Evolutionary conservation across 192 early-diverging fungal species (phyloP).

Genomic region (Backusella parvicylindrica): DNA sequence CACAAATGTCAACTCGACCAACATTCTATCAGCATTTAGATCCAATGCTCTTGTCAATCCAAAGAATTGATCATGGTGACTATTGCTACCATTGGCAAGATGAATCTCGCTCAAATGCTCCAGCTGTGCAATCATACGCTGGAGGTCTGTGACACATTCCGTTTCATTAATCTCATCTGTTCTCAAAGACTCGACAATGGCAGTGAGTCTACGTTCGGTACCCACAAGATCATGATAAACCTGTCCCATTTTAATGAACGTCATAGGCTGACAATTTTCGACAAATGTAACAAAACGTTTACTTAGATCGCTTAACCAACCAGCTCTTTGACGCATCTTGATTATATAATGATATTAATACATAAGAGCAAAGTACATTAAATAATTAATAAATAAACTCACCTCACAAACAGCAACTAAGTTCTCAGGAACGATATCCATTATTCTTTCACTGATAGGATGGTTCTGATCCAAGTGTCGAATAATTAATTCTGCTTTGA

Average conservation of each 20-base stretch:
- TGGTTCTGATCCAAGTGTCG: conserved; percentile 65
- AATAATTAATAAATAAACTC: not conserved
- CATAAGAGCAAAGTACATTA: not conserved
- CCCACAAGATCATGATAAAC: conserved; percentile 75
- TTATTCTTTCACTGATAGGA: conserved; percentile 53
- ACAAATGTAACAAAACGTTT: conserved; percentile 67
- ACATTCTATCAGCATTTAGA: conserved; percentile 59
- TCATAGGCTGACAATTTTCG: conserved; percentile 60
- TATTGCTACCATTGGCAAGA: conserved; percentile 40
- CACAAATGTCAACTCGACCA: conserved; percentile 50
- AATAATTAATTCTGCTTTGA: conserved; percentile 76
- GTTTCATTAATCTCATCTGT: conserved; percentile 71
- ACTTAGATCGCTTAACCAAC: conserved; percentile 64
- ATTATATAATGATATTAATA: not conserved
- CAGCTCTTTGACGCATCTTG: conserved; percentile 58
- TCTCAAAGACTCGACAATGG: conserved; percentile 70
- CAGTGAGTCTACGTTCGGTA: conserved; percentile 67
- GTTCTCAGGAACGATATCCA: conserved; percentile 46
- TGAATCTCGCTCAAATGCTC: conserved; percentile 62
- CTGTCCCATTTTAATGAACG: conserved; percentile 68
- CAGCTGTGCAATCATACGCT: conserved; percentile 63
- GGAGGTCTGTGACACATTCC: conserved; percentile 62
- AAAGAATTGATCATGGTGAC: conserved; percentile 51
- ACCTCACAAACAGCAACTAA: conserved; percentile 54
- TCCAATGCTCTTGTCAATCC: conserved; percentile 50